Conservation (phyloP, 1,284 basidiomycete genomes). For the Boletus chippewaensis region DNA sequence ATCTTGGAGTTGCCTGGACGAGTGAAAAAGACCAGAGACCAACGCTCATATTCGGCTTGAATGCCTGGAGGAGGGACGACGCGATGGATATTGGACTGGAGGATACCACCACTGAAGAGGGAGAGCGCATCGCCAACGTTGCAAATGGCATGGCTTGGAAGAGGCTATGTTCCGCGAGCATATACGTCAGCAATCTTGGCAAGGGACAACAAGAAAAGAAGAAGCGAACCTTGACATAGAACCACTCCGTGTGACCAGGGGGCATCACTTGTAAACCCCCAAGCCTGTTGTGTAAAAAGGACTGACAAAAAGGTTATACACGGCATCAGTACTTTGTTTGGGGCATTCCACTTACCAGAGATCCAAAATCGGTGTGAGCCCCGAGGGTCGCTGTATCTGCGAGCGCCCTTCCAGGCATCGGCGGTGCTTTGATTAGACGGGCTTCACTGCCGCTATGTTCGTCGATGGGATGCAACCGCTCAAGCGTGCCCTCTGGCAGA, state of each 20-base stretch:
- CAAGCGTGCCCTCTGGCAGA: conserved; percentile 46
- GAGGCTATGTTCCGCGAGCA: conserved; percentile 36
- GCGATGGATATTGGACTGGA: conserved; percentile 52
- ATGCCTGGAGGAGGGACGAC: conserved; percentile 43
- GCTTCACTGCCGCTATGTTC: conserved; percentile 56
- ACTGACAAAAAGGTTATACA: conserved; percentile 30
- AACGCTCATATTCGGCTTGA: conserved; percentile 44
- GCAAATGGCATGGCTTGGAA: conserved; percentile 54
- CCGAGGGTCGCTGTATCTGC: conserved; percentile 38
- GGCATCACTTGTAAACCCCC: conserved; percentile 68
- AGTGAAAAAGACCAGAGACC: conserved; percentile 58
- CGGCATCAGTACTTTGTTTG: neutral
- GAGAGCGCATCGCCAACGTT: conserved; percentile 56
- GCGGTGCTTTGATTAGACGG: conserved; percentile 49
- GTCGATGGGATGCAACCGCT: conserved; percentile 39
- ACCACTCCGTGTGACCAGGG: conserved; percentile 59
- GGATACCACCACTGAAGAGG: conserved; percentile 52
- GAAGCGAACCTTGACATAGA: conserved; percentile 50
- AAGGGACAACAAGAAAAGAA: neutral
- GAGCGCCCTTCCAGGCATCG: conserved; percentile 24
- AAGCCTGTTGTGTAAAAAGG: conserved; percentile 62
- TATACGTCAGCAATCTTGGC: neutral
- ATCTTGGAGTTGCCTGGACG: conserved; percentile 49
- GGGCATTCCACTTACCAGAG: conserved; percentile 31
- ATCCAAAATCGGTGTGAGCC: conserved; percentile 54